Conservation (phyloP, 768 basidiomycete genomes). For the Lactarius pseudohatsudake region DNA sequence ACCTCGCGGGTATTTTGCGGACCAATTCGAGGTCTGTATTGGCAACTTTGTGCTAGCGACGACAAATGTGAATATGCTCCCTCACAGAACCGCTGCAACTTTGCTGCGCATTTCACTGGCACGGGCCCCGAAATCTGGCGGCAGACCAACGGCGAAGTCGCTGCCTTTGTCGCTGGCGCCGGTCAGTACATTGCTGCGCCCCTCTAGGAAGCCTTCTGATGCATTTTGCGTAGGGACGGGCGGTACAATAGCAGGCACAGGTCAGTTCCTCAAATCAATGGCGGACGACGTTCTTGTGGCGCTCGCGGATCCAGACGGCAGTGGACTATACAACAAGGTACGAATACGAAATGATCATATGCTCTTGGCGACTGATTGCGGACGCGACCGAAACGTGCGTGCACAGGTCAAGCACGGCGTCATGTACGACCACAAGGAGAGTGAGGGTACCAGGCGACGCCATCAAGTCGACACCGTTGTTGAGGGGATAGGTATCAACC, state of each 20-base stretch:
- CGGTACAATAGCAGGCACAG: conserved; percentile 88
- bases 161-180: conserved; percentile 89
- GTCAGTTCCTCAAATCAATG: conserved; percentile 75
- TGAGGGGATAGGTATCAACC: conserved; percentile 94
- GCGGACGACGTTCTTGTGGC: conserved; percentile 65
- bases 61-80: neutral
- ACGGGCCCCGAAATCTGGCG: conserved; percentile 96
- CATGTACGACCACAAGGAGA: conserved; percentile 92
- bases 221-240: conserved; percentile 64
- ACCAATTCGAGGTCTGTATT: conserved; percentile 80
- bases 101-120: conserved; percentile 80
- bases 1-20: conserved; percentile 88
- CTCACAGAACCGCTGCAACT: conserved; percentile 80
- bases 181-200: conserved; percentile 43
- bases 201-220: neutral
- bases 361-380: neutral
- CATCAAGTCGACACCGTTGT: conserved; percentile 96
- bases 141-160: conserved; percentile 79
- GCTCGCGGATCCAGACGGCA: conserved; percentile 90
- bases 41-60: no score
- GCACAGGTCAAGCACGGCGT: conserved; percentile 82
- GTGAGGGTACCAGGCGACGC: conserved; percentile 88
- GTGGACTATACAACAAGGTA: conserved; percentile 93
- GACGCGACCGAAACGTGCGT: neutral
- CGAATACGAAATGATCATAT: neutral